phyloP scores from a whole-genome alignment of 2,329 filamentous ascomycete genomes.

The Pseudocercospora cruenta region DNA sequence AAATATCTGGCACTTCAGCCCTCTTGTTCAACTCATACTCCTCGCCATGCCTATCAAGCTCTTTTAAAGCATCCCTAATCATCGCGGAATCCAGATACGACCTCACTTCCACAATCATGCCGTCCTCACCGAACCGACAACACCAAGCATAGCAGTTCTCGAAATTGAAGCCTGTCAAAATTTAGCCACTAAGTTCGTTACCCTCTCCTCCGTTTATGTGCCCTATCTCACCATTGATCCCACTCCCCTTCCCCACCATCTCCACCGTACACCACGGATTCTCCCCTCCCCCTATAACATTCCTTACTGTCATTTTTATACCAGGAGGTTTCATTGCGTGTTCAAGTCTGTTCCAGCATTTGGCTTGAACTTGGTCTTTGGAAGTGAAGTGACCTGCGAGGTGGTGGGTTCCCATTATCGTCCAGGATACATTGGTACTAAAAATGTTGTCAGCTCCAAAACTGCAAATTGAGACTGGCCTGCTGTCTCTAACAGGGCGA shows the following conservation, averaged over 20 bases:
- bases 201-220: no score
- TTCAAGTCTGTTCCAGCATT: conserved; percentile 17
- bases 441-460: no score
- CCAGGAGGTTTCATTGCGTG: conserved; percentile 23
- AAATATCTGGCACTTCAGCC: conserved; percentile 18
- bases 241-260: conserved; percentile 21
- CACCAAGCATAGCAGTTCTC: conserved; percentile 28
- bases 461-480: no score
- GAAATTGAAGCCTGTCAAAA: conserved; percentile 21
- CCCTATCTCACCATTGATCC: conserved; percentile 27
- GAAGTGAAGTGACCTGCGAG: conserved; percentile 22
- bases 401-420: conserved; percentile 28
- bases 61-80: conserved; percentile 24
- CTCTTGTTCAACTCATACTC: conserved; percentile 15
- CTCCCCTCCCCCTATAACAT: conserved; percentile 27
- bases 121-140: conserved; percentile 22
- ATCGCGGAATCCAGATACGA: conserved; percentile 28
- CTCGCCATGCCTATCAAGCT: conserved; percentile 16
- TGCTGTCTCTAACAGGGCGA: no score
- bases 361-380: conserved; percentile 18
- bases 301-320: conserved; percentile 22
- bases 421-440: conserved; percentile 25
- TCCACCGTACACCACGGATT: conserved; percentile 26
- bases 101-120: conserved; percentile 26
- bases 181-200: neutral